A percentile compares a stretch with the other conserved stretches of the same genome.
These are phyloP conservation scores for Backusella macrospora DNA, from an alignment of 192 early-diverging fungal genomes.

Conservation along the genomic window DNA sequence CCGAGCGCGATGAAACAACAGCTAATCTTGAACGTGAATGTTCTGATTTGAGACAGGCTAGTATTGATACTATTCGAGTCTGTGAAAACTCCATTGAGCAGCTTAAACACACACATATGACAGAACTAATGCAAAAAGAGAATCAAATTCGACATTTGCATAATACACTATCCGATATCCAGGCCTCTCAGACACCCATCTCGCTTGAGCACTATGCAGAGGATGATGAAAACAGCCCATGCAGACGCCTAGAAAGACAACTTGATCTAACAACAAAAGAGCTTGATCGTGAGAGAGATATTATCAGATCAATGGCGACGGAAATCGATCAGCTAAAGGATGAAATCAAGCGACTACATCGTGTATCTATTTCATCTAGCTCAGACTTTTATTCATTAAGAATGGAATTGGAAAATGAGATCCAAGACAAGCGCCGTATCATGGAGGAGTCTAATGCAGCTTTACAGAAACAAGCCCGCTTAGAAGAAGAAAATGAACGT, in stretches of 20 bases:
- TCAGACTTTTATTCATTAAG: conserved; percentile 17
- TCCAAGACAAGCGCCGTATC: conserved; percentile 27
- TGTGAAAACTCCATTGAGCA: conserved; percentile 46
- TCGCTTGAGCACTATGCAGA: background rate
- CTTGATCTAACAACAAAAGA: conserved; percentile 29
- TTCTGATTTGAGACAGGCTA: conserved; percentile 42
- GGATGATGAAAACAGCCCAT: background rate
- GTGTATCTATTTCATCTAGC: background rate
- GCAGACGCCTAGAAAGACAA: conserved; percentile 36
- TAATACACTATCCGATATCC: conserved; percentile 4
- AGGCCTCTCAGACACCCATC: background rate
- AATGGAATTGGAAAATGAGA: conserved; percentile 27
- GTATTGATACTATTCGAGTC: conserved; percentile 44
- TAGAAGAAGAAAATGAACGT: conserved; percentile 25
- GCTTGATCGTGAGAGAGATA: conserved; percentile 6
- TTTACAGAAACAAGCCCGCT: conserved; percentile 17
- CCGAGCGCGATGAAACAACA: conserved; percentile 23
- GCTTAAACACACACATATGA: conserved; percentile 37
- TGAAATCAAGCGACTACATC: conserved; percentile 12
- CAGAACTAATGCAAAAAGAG: conserved; percentile 32
- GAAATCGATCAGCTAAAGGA: conserved; percentile 12
- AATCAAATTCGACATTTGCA: conserved; percentile 34
- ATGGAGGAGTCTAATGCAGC: conserved; percentile 34
- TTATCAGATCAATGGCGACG: background rate
- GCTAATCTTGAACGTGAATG: conserved; percentile 37